These are phyloP conservation scores for Auriscalpium orientale DNA, from an alignment of 768 basidiomycete species.

Conservation along the genomic window DNA sequence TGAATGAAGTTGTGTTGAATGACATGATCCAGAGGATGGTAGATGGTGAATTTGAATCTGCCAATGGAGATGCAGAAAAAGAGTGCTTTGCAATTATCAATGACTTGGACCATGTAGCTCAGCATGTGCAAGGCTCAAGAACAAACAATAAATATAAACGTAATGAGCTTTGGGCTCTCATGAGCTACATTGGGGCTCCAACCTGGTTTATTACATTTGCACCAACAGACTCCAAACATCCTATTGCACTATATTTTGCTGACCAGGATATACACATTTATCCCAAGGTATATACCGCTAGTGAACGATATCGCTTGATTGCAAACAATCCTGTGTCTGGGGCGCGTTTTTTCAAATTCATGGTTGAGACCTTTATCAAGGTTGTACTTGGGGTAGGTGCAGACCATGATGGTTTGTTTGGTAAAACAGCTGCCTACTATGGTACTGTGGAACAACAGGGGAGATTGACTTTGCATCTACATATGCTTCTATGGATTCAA, in stretches of 20 bases:
- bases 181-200: constrained; percentile 10
- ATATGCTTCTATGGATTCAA: constrained; percentile 15
- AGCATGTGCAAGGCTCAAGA: constrained; percentile 11
- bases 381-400: background rate
- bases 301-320: constrained; percentile 3
- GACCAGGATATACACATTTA: constrained; percentile 1
- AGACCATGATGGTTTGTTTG: constrained; percentile 8
- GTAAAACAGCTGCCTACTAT: constrained; percentile 15
- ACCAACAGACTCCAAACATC: constrained; percentile 15
- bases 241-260: constrained; percentile 11
- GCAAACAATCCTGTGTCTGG: constrained; percentile 13
- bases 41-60: background rate
- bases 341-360: constrained; percentile 13
- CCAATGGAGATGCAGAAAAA: constrained; percentile 6
- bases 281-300: background rate
- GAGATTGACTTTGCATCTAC: constrained; percentile 11
- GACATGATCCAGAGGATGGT: background rate
- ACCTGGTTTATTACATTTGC: constrained; percentile 19
- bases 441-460: constrained; percentile 15
- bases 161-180: constrained; percentile 16
- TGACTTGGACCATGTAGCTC: constrained; percentile 8
- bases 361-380: constrained; percentile 12
- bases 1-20: constrained; percentile 1
- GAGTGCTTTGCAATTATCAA: constrained; percentile 6
- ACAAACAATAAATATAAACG: constrained; percentile 8